Evolutionary conservation across 495 filamentous ascomycete genomes (phyloP).

Genomic region (Trichoderma gamsii): DNA sequence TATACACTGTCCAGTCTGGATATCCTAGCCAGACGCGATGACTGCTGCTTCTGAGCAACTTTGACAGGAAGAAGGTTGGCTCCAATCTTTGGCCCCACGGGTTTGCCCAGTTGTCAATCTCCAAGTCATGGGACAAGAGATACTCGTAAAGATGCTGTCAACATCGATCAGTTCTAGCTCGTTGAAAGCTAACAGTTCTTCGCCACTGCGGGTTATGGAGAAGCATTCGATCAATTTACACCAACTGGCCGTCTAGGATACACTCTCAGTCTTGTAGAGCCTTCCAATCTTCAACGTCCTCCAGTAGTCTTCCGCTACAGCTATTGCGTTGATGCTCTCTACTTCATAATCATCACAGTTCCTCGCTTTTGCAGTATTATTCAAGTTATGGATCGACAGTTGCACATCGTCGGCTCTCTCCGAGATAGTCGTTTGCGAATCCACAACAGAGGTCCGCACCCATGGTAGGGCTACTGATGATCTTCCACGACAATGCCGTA

Average conservation of each 20-base stretch:
- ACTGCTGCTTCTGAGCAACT: too few relatives aligned
- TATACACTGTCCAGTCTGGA: too few relatives aligned
- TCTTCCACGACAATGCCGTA: not conserved
- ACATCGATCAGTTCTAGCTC: too few relatives aligned
- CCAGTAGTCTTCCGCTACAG: not conserved
- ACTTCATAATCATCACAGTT: not conserved
- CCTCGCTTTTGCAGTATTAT: not conserved
- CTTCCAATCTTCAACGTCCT: not conserved
- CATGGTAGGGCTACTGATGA: not conserved
- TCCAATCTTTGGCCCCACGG: too few relatives aligned
- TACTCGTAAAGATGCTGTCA: too few relatives aligned
- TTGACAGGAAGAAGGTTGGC: too few relatives aligned
- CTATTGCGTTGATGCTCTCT: not conserved
- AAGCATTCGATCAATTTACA: too few relatives aligned
- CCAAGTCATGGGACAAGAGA: too few relatives aligned
- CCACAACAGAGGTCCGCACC: not conserved
- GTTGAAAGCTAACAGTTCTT: too few relatives aligned
- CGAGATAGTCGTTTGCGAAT: constrained; percentile 2
- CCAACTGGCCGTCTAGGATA: too few relatives aligned
- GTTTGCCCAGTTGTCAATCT: too few relatives aligned
- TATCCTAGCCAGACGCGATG: not conserved
- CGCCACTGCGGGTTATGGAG: too few relatives aligned
- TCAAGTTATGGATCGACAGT: constrained; percentile 1
- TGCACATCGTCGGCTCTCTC: not conserved
- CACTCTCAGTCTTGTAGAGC: not conserved